Conservation (phyloP, 2,329 filamentous ascomycete genomes). For the Teratosphaeria gauchensis region DNA sequence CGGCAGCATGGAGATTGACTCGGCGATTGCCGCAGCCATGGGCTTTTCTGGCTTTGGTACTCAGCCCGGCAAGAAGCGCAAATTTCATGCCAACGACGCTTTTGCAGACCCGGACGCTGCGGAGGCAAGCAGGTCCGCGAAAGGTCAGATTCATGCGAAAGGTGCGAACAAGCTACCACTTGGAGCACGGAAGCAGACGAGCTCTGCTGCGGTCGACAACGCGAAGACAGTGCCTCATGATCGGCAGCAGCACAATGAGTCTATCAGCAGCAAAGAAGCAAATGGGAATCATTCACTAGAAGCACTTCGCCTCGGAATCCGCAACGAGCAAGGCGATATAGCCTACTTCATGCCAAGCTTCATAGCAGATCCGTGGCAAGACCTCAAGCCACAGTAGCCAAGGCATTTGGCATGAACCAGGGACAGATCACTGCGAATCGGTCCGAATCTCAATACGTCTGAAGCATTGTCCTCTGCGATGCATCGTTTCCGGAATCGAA, state of each 20-base stretch:
- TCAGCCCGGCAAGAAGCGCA: slow-evolving; percentile 54
- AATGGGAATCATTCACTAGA: slow-evolving; percentile 15
- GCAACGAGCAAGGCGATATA: slow-evolving; percentile 49
- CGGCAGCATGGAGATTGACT: slow-evolving; percentile 34
- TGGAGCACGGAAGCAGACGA: slow-evolving; percentile 1
- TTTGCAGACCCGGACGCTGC: slow-evolving; percentile 30
- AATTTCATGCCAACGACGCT: slow-evolving; percentile 49
- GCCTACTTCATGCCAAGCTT: slow-evolving; percentile 61
- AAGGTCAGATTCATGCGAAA: slow-evolving; percentile 5
- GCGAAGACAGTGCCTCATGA: background rate
- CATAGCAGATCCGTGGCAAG: slow-evolving; percentile 64
- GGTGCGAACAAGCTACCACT: slow-evolving; percentile 20
- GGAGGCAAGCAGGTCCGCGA: slow-evolving; percentile 21
- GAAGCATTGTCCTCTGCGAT: background rate
- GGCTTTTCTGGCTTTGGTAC: slow-evolving; percentile 64
- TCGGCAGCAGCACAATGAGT: background rate
- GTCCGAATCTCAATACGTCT: background rate
- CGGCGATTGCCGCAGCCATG: slow-evolving; percentile 57
- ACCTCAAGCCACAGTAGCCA: slow-evolving; percentile 23
- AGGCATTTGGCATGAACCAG: background rate
- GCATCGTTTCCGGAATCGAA: too few species aligned
- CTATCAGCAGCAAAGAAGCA: background rate
- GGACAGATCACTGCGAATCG: background rate
- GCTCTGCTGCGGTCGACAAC: background rate
- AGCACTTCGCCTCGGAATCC: slow-evolving; percentile 29